Evolutionary conservation across 176 grass and related monocot species (phyloP), one percentile per base, ranked within the genome.

Genomic region (Bolboschoenus planiculmis): DNA sequence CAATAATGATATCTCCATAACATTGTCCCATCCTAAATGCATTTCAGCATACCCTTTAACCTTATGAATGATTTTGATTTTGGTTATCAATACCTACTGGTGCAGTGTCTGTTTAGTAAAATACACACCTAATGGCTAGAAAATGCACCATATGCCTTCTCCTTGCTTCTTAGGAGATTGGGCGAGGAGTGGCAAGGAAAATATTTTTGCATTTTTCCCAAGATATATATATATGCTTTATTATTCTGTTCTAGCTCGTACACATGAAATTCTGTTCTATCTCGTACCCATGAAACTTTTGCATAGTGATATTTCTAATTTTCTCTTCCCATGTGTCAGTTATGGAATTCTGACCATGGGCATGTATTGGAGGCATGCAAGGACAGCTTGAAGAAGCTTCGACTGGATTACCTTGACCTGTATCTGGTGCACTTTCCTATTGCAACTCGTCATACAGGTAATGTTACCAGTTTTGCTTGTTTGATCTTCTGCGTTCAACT

Each of bases 321-420:
- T 78, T 88, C 2, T 78, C 81, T 71, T 56, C 29, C 35, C 23
- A 76, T 21, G 65, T 43, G 26, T 39, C 36, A 97, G 91, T 33
- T 94, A 4, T 97, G 94, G 94, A 94, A 92, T 83, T 97, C 94
- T 26, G 94, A 97, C 81, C 94, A 97, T 10, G 88, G 89, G 1
- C 91, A 97, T 86, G 91, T 97, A 27, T 27, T 92, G 62, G 89
- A 90, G 84, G 94, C 94, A 23, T 92, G 91, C 63, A 88, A 92
- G 70, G 86, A 93, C 54, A 94, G 91, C 58, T 84, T 97, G 88
- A 94, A 97, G 88, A 97, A 94, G 33, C 70, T 90, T 9, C 89
- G 14, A n/a, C 44, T 97, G 16, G 94, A 97, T 78, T 97, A 90
- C 57, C 94, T 97, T 4, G 85, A 93, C 85, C 89, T 97, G 26